Evolutionary conservation across 768 basidiomycete species (phyloP), one percentile per base, ranked within the genome.

Genomic region (Obba rivulosa): DNA sequence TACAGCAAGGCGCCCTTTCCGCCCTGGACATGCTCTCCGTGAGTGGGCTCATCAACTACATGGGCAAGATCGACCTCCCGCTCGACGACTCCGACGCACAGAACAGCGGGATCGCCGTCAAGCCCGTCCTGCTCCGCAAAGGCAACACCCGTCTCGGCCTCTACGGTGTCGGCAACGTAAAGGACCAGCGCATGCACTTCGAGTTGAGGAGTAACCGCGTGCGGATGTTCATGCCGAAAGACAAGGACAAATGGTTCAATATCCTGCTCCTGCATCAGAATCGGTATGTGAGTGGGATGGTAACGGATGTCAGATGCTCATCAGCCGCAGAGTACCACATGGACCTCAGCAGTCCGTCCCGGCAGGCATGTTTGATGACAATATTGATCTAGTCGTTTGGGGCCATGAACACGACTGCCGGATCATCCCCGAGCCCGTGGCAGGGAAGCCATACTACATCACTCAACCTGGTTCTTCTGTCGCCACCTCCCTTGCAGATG

Each of bases 371-470:
- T 99, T 99, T 57, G 95, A 98, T 61, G 92, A 99, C 61, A 87
- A 83, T 57, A 76, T 97, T 31, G 83, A 97, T 58, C 76, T 99
- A 14, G 90, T 99, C 7, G 75, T 99, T 2, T 99, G 96, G 96
- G 96, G 96, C 7, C 96, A 99, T 64, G 96, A 99, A 65, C 96
- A 99, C 62, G 96, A 98, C 65, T 98, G 95, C 60, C 81, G 94
- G 24, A 88, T 95, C 46, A 72, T 81, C 2, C 95, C 96, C 0
- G 92, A 96, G 59, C 77, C 82, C 4, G 95, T 99, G 8, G 84
- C 91, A 3, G 92, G 90, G 11, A 94, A 95, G 65, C 78, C 77
- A 14, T 99, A 99, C 68, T 83, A 79, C 59, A 92, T 99, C 59
- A 80, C 85, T 2, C 96, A 99, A 65, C 96, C 96, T 3, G 96